Evolutionary conservation across 2,329 filamentous ascomycete species (phyloP), one percentile per base, ranked within the genome.

Genomic region (Exserohilum rostratum): DNA sequence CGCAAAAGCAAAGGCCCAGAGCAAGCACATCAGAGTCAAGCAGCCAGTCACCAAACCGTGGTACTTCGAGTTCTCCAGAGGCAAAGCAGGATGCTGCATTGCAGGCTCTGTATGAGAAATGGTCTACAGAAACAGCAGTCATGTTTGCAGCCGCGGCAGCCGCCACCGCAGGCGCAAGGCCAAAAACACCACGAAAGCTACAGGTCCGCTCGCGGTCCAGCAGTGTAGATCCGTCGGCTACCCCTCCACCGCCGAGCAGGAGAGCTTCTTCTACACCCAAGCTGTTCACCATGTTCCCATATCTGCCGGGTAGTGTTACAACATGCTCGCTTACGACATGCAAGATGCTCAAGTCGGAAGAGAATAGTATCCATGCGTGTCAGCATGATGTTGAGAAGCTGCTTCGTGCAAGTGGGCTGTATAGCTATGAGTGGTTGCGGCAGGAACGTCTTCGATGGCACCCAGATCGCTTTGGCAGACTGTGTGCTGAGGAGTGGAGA

Each of bases 401-500:
- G 6, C 48, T 74, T 11, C 53, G 69, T 3, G 71, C 68, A 5
- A 72, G 68, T 10, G 72, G 71, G 5, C 13, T 65, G 27, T 75
- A 75, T 47, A 70, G 69, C 39, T 69, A 69, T 45, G 72, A 74
- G 49, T 75, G 70, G 69, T 38, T 75, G 34, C 30, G 68, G 13
- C 69, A 74, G 52, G 72, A 75, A 55, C 37, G 72, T 7, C 46
- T 75, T 20, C 48, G 69, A 11, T 75, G 72, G 72, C 72, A 75
- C 66, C 72, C 71, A 0, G 72, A 75, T 59, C 64, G 71, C 6
- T 75, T 75, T 55, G 72, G 70, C 11, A 40, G 71, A 29, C 29
- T 75, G 31, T 75, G 72, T 22, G 67, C 66, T 13, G 70, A 68
- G 40, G 46, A 53, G 6, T 75, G 61, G 58, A 65, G 70, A 34